Percentiles rank a stretch among this genome's conserved stretches.
These are phyloP conservation scores for Geotrichum fermentans DNA, from an alignment of 1,139 yeast species.

Conservation along the genomic window DNA sequence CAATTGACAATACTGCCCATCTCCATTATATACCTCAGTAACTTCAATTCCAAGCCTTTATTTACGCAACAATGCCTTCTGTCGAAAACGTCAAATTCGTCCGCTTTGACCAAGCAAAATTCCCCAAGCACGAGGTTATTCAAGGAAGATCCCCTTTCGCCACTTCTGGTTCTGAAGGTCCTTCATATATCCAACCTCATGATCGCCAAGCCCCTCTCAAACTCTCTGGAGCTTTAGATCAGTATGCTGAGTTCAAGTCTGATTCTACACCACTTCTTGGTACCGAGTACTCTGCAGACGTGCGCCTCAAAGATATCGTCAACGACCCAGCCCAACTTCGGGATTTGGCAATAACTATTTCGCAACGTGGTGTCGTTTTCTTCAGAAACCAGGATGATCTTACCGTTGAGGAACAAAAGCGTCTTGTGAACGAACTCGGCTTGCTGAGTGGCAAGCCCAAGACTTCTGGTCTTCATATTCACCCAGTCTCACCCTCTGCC, in stretches of 20 bases:
- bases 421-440: slow-evolving; percentile 55
- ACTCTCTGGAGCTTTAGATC: slow-evolving; percentile 26
- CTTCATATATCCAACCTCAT: slow-evolving; percentile 21
- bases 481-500: slow-evolving; percentile 35
- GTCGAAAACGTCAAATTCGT: slow-evolving; percentile 8
- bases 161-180: slow-evolving; percentile 24
- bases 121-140: slow-evolving; percentile 8
- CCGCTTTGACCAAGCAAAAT: slow-evolving; percentile 13
- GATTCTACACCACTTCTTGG: slow-evolving; percentile 35
- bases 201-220: slow-evolving; percentile 23
- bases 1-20: too few relatives aligned
- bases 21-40: too few relatives aligned
- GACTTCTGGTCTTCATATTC: slow-evolving; percentile 55
- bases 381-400: slow-evolving; percentile 59
- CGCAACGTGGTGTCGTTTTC: slow-evolving; percentile 62
- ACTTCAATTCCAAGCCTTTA: too few relatives aligned
- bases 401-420: slow-evolving; percentile 48
- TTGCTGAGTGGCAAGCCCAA: slow-evolving; percentile 63
- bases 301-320: slow-evolving; percentile 44
- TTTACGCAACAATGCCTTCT: slow-evolving; percentile 7
- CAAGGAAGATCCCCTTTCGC: slow-evolving; percentile 31
- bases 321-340: slow-evolving; percentile 45
- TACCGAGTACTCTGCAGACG: slow-evolving; percentile 29
- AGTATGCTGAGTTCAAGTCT: slow-evolving; percentile 25
- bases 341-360: slow-evolving; percentile 59